Evolutionary conservation across 2,329 filamentous ascomycete genomes (phyloP).

Genomic region (Anthostomella pinea): DNA sequence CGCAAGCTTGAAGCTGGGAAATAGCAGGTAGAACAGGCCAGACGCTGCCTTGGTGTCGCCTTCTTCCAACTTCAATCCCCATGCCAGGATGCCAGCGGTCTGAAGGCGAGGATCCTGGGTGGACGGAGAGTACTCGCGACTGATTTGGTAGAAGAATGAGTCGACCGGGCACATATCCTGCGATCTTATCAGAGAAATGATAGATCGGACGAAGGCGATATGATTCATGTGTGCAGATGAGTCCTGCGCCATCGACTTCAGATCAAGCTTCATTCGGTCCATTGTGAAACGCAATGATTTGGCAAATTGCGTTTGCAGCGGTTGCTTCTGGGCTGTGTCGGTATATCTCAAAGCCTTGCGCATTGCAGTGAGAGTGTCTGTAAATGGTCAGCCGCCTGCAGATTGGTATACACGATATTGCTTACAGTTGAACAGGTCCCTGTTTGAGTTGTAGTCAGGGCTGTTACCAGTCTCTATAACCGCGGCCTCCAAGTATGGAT

Average conservation of each 20-base stretch:
- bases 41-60: conserved; percentile 45
- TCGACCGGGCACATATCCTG: conserved; percentile 55
- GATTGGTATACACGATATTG: conserved; percentile 1
- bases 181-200: conserved; percentile 53
- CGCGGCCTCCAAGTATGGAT: conserved; percentile 43
- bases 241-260: conserved; percentile 37
- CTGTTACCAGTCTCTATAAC: conserved; percentile 34
- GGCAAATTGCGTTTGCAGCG: conserved; percentile 40
- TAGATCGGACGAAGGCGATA: conserved; percentile 49
- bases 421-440: conserved; percentile 47
- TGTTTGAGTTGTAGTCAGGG: conserved; percentile 48
- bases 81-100: conserved; percentile 53
- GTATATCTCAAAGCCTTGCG: conserved; percentile 44
- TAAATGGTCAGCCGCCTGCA: conserved; percentile 8
- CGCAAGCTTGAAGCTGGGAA: conserved; percentile 55
- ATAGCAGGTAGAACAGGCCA: conserved; percentile 55
- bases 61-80: conserved; percentile 53
- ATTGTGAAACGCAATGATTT: conserved; percentile 46
- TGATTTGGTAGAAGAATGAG: conserved; percentile 55
- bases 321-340: conserved; percentile 33
- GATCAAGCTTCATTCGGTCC: conserved; percentile 52
- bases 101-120: conserved; percentile 55
- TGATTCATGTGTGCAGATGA: conserved; percentile 43
- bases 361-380: conserved; percentile 47
- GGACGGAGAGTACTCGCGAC: conserved; percentile 54